phyloP scores from a whole-genome alignment of 116 monocot species.

The Posidonia oceanica region DNA sequence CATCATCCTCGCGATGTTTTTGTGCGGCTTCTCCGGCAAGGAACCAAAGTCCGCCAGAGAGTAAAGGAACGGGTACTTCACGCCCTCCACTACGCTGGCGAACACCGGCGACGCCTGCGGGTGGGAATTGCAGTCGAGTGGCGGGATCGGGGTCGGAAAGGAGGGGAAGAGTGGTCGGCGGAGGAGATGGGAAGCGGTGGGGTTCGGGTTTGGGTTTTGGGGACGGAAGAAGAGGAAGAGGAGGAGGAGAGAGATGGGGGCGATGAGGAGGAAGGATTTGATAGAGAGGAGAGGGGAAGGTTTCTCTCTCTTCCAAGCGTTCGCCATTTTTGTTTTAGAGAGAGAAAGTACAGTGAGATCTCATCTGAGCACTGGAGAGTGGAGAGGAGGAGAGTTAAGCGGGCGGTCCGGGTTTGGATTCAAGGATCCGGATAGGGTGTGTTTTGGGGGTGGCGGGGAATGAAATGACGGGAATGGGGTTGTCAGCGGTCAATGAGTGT shows the following conservation, averaged over 20 bases:
- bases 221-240: conserved; percentile 11
- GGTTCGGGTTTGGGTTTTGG: conserved; percentile 14
- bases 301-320: conserved; percentile 36
- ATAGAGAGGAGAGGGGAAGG: conserved; percentile 13
- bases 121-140: conserved; percentile 54
- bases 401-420: neutral
- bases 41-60: conserved; percentile 78
- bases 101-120: conserved; percentile 81
- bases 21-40: conserved; percentile 82
- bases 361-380: neutral
- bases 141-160: conserved; percentile 25
- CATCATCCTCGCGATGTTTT: conserved; percentile 79
- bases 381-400: neutral
- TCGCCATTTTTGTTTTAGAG: conserved; percentile 10
- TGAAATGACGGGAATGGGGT: too few species aligned
- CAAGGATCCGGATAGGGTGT: too few species aligned
- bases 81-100: conserved; percentile 67
- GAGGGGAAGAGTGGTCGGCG: conserved; percentile 2
- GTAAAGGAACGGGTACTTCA: conserved; percentile 66
- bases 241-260: conserved; percentile 5
- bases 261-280: conserved; percentile 12
- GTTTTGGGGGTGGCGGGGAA: too few species aligned
- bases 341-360: conserved; percentile 1
- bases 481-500: neutral
- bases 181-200: conserved; percentile 8